Conservation (phyloP, 2,329 filamentous ascomycete species). For the Cladosporium oxysporum region DNA sequence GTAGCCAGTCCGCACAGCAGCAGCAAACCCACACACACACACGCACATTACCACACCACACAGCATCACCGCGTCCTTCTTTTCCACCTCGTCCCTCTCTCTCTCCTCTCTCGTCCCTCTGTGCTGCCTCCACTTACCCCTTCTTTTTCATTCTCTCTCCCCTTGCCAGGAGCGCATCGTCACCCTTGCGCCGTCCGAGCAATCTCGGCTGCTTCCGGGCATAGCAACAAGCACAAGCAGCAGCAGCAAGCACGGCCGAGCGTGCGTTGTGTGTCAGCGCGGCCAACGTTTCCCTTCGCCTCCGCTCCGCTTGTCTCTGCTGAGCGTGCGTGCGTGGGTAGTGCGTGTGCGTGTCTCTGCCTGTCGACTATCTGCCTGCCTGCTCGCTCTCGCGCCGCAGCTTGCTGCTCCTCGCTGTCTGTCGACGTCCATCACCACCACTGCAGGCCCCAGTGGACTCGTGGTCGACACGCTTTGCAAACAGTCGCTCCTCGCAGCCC, state of each 20-base stretch:
- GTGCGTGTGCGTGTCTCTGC: no score
- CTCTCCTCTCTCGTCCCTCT: neutral
- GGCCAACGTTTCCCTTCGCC: conserved; percentile 6
- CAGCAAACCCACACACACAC: neutral
- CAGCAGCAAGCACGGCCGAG: neutral
- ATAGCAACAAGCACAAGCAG: conserved; percentile 10
- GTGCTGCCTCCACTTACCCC: neutral
- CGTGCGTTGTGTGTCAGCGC: neutral
- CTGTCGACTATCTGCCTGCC: conserved; percentile 2
- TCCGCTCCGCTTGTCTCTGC: conserved; percentile 8
- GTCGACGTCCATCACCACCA: conserved; percentile 7
- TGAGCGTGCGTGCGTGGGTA: neutral
- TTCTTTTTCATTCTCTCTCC: neutral
- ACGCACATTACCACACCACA: neutral
- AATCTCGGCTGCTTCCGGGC: conserved; percentile 15
- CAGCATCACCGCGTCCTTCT: neutral
- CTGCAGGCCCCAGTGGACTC: conserved; percentile 16
- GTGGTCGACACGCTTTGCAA: conserved; percentile 9
- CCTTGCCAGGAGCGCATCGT: conserved; percentile 3
- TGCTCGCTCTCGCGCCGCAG: conserved; percentile 7
- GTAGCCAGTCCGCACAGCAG: neutral
- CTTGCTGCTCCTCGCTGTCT: conserved; percentile 10
- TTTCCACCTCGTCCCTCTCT: neutral
- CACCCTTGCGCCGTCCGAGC: conserved; percentile 13
- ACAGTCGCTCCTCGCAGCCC: neutral